Evolutionary conservation across 1,284 basidiomycete genomes (phyloP), one percentile per base, ranked within the genome.

Genomic region (Dichomitus squalens): DNA sequence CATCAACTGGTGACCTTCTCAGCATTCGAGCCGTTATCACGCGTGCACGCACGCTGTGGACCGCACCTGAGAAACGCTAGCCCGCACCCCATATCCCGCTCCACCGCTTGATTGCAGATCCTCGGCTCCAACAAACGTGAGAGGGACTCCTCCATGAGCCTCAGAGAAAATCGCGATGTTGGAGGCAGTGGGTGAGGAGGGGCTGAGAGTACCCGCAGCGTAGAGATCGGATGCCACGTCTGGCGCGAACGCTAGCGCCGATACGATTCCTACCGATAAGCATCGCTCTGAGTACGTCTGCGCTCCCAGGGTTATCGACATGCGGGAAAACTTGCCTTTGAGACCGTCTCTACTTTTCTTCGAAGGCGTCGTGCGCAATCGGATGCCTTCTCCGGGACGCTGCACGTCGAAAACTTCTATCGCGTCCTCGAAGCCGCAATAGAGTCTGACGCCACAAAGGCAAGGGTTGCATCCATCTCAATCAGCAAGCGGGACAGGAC

Each of bases 351-450:
- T 86, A 62, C 89, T 92, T 66, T 89, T 90, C 69, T 88, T 89
- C 0, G 86, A 88, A 2, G 87, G 85, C 0, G 86, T 86, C 0
- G 91, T 95, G n/a, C 79, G 80, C 5, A 95, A 66, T 1, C 94
- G 82, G 0, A 81, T 83, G 0, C 92, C 92, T 68, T 85, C 81
- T 3, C 92, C 90, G 0, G 92, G 92, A 27, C 75, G 73, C 18
- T 80, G 76, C 9, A 96, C 73, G 66, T 96, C 91, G 66, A 96
- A 93, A 6, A 95, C 81, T 72, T 97, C 95, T 53, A 97, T 91
- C 0, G 93, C 90, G 60, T 90, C 86, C 72, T 95, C 90, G 58
- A 91, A 93, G 0, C 95, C 94, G 69, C 94, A 95, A 70, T 95
- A 96, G 4, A 96, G 72, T 61, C 93, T 95, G 58, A 11, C 52